A percentile compares a stretch with the other conserved stretches of the same genome.
These are phyloP conservation scores for Phytophthora citricola DNA, from an alignment of 352 stramenopile genomes.

Conservation along the genomic window DNA sequence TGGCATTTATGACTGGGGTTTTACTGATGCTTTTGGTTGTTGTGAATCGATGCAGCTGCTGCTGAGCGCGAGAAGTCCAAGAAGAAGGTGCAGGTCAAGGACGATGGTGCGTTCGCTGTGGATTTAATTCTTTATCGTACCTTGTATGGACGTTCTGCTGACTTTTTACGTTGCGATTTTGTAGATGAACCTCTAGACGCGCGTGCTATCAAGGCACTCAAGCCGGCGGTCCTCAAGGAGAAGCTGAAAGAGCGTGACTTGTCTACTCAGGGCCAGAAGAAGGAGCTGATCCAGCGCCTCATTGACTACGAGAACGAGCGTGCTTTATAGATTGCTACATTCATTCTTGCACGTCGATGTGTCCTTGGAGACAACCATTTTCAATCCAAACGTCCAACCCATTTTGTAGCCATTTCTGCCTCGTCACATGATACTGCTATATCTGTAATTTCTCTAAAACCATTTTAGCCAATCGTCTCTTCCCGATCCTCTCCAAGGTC, in stretches of 20 bases:
- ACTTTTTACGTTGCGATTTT: background rate
- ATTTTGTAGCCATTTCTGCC: slow-evolving; percentile 7
- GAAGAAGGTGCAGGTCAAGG: slow-evolving; percentile 68
- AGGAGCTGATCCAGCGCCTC: slow-evolving; percentile 88
- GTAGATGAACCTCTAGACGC: slow-evolving; percentile 82
- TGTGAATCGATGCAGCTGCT: slow-evolving; percentile 41
- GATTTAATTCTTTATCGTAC: background rate
- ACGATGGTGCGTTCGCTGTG: slow-evolving; percentile 54
- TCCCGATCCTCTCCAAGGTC: slow-evolving; percentile 15
- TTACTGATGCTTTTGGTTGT: slow-evolving; percentile 2
- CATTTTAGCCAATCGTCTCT: slow-evolving; percentile 15
- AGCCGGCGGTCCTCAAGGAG: slow-evolving; percentile 89
- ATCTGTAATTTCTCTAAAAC: slow-evolving; percentile 10
- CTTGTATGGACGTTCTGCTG: background rate
- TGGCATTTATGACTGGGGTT: background rate
- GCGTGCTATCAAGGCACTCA: slow-evolving; percentile 86
- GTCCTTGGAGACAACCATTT: slow-evolving; percentile 10
- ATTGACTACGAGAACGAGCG: slow-evolving; percentile 90
- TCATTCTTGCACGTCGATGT: slow-evolving; percentile 9
- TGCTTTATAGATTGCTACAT: slow-evolving; percentile 62
- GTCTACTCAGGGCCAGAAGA: slow-evolving; percentile 90
- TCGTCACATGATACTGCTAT: background rate
- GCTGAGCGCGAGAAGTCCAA: slow-evolving; percentile 68
- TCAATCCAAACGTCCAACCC: slow-evolving; percentile 11
- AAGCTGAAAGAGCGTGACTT: slow-evolving; percentile 87